Percentiles rank a stretch among this genome's conserved stretches.
phyloP scores from a whole-genome alignment of 345 rosid genomes.

The Turritis glabra region DNA sequence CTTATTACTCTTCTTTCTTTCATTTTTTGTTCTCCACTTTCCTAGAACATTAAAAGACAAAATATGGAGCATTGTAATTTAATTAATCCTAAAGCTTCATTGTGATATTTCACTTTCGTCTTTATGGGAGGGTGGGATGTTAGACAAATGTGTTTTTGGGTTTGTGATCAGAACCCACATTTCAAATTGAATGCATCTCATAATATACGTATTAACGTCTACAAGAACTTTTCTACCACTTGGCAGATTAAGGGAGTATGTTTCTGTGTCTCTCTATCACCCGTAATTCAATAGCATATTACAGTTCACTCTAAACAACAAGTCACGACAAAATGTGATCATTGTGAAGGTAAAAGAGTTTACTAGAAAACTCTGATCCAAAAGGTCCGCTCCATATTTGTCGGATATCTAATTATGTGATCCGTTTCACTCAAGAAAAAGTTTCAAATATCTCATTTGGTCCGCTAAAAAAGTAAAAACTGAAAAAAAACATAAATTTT shows the following conservation, averaged over 20 bases:
- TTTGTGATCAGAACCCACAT: background rate
- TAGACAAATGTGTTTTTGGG: background rate
- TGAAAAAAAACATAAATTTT: background rate
- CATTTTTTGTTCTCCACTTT: background rate
- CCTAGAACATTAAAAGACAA: conserved; percentile 33
- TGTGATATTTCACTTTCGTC: conserved; percentile 20
- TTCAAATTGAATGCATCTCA: conserved; percentile 27
- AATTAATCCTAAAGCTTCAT: background rate
- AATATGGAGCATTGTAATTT: conserved; percentile 21
- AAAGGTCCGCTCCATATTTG: no score
- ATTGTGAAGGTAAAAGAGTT: background rate
- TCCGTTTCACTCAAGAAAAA: background rate
- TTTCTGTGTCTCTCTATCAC: background rate
- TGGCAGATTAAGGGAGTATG: conserved; percentile 8
- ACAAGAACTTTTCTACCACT: conserved; percentile 21
- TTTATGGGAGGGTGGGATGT: conserved; percentile 12
- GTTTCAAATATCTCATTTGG: background rate
- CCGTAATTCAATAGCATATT: background rate
- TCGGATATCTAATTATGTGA: background rate
- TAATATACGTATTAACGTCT: background rate
- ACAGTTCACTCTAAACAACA: background rate
- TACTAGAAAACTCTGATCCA: no score
- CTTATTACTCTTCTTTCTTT: no score
- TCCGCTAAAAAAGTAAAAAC: background rate
- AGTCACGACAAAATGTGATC: background rate